Conservation (phyloP, 1,139 yeast genomes). For the Taphrina deformans region DNA sequence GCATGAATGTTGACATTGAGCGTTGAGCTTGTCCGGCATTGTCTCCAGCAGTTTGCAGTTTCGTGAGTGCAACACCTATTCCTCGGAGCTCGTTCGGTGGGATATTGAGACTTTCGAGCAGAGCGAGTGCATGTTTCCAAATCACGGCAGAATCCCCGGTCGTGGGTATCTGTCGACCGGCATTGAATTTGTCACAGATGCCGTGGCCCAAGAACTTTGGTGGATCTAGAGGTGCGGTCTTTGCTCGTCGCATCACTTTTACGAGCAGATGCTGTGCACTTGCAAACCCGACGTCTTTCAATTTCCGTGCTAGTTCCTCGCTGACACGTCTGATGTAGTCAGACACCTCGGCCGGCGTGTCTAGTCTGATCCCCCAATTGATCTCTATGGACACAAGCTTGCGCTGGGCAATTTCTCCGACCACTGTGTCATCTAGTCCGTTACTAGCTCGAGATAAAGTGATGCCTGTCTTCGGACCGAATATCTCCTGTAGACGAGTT, state of each 20-base stretch:
- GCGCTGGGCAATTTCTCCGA: slow-evolving; percentile 54
- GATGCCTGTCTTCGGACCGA: slow-evolving; percentile 72
- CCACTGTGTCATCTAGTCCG: slow-evolving; percentile 66
- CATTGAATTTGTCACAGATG: slow-evolving; percentile 62
- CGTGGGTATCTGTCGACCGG: slow-evolving; percentile 20
- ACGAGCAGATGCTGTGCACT: slow-evolving; percentile 61
- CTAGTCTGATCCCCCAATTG: slow-evolving; percentile 84
- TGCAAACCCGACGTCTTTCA: slow-evolving; percentile 52
- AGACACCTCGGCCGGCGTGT: slow-evolving; percentile 60
- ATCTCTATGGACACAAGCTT: slow-evolving; percentile 86
- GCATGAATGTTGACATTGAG: slow-evolving; percentile 7
- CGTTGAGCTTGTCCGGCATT: background rate
- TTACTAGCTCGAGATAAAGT: slow-evolving; percentile 60
- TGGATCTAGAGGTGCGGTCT: slow-evolving; percentile 68
- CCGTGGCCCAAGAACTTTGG: slow-evolving; percentile 87
- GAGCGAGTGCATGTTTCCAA: slow-evolving; percentile 59
- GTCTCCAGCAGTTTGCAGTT: slow-evolving; percentile 44
- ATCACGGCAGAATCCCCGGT: slow-evolving; percentile 50
- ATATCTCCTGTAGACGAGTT: slow-evolving; percentile 48
- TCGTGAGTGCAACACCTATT: slow-evolving; percentile 65
- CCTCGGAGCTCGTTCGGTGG: slow-evolving; percentile 76
- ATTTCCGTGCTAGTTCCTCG: slow-evolving; percentile 59
- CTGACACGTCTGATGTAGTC: slow-evolving; percentile 60
- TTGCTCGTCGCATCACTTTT: slow-evolving; percentile 64
- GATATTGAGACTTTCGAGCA: slow-evolving; percentile 59